Evolutionary conservation across 352 stramenopile genomes (phyloP).

Genomic region (Pythium apleroticum): DNA sequence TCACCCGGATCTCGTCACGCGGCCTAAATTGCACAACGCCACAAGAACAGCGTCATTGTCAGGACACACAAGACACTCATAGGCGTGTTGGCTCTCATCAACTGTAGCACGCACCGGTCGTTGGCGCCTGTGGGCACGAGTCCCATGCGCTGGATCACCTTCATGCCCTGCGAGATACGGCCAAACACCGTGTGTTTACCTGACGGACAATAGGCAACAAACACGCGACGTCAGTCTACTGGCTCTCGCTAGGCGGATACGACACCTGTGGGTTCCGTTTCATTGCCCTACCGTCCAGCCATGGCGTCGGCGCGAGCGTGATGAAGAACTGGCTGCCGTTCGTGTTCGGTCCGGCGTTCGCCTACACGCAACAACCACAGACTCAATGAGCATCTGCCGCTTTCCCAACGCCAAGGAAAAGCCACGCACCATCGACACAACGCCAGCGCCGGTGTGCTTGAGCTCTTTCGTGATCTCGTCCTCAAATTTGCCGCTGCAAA

Average conservation of each 20-base stretch:
- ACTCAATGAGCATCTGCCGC: neutral
- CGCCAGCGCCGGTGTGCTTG: constrained; percentile 92
- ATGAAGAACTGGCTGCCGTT: constrained; percentile 96
- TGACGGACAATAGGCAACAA: constrained; percentile 19
- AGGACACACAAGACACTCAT: no score
- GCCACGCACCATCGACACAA: constrained; percentile 83
- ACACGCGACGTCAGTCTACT: neutral
- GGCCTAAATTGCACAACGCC: constrained; percentile 35
- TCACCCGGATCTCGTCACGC: constrained; percentile 77
- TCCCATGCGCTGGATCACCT: constrained; percentile 91
- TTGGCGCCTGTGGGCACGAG: constrained; percentile 86
- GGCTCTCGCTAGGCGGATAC: no score
- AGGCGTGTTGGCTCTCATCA: no score
- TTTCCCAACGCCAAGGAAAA: neutral
- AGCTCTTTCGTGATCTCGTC: constrained; percentile 93
- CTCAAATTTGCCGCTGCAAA: constrained; percentile 90
- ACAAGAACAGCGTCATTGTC: neutral
- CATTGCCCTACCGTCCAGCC: constrained; percentile 83
- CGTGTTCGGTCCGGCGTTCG: constrained; percentile 90
- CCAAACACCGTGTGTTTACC: constrained; percentile 95
- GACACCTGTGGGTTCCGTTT: no score
- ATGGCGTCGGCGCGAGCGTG: constrained; percentile 91
- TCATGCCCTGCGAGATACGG: constrained; percentile 91
- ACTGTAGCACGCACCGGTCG: constrained; percentile 65
- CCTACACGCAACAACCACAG: constrained; percentile 32